Base-by-base conservation (phyloP, 768 basidiomycete genomes). In the Phaeotremella skinneri region DNA sequence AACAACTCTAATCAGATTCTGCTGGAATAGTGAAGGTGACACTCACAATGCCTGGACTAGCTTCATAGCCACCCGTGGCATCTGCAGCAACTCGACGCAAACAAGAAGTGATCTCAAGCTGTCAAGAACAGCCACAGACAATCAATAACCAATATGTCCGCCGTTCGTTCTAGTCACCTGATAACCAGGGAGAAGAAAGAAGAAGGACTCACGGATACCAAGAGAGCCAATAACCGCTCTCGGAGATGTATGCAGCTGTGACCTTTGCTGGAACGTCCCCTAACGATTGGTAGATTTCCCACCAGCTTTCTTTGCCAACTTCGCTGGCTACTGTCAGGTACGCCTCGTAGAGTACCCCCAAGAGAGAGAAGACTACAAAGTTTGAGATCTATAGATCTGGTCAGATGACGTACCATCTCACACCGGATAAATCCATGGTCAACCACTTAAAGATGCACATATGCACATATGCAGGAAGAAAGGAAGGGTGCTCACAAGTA, bases 191-290 rank as follows among this genome's bases (percentile, higher is more conserved):
- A 58, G 16, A 25, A 27, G 45, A 5, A 16, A 47, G 55, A n/a
- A 57, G 5, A 2, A 47, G 30, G 23, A 61, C 71, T 47, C 27
- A 73, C 69, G 72, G 72, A 39, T 65, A 73, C 69, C 69, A 73
- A 5, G 69, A 70, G 1, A 73, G 51, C 72, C 72, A 73, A 37
- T 70, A 73, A 1, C 63, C 50, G 39, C 62, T 68, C 26, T 73
- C 56, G 17, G 69, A 64, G 60, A 73, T 73, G 55, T 73, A 73
- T 23, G 69, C 64, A 30, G 61, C 64, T 2, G 67, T 59, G n/a
- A 73, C 56, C 29, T 73, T 62, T 5, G 65, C 64, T 3, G 66
- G 67, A 1, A 70, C 48, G 41, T 70, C 63, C 4, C 66, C 67
- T 5, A 73, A 41, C 30, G 60, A 59, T n/a, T 34, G 53, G 17